phyloP scores from a whole-genome alignment of 2,329 filamentous ascomycete species.

The Colletotrichum graminicola region DNA sequence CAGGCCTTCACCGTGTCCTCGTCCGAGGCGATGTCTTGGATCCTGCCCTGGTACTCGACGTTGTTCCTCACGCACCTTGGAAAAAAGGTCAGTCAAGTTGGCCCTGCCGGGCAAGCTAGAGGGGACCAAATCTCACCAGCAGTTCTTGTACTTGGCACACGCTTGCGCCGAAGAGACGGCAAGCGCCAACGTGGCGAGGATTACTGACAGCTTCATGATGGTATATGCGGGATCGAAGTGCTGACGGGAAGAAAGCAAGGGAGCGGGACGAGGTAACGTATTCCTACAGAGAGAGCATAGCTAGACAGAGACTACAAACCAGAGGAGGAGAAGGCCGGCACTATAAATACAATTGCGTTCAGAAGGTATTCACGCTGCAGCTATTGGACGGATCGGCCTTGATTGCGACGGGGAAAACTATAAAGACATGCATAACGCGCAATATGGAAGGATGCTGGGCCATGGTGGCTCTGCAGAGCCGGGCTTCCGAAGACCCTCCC shows the following conservation, averaged over 20 bases:
- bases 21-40: slow-evolving; percentile 14
- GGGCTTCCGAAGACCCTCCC: too few species aligned
- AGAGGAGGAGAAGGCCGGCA: not conserved
- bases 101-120: too few species aligned
- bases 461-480: not conserved
- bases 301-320: too few species aligned
- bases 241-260: not conserved
- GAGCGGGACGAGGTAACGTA: not conserved
- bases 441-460: not conserved
- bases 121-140: not conserved
- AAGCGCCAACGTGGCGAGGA: not conserved
- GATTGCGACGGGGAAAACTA: not conserved
- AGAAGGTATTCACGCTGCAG: not conserved
- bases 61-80: slow-evolving; percentile 10
- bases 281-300: not conserved
- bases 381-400: too few species aligned
- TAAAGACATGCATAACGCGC: not conserved
- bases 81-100: not conserved
- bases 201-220: slow-evolving; percentile 21
- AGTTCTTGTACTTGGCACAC: slow-evolving; percentile 21
- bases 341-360: not conserved
- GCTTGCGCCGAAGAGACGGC: slow-evolving; percentile 17
- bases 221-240: not conserved
- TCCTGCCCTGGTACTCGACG: slow-evolving; percentile 7
- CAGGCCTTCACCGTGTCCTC: not conserved